A percentile compares a stretch with the other conserved stretches of the same genome.
Conservation (phyloP, 805 yeast genomes). For the Pichia heedii region DNA sequence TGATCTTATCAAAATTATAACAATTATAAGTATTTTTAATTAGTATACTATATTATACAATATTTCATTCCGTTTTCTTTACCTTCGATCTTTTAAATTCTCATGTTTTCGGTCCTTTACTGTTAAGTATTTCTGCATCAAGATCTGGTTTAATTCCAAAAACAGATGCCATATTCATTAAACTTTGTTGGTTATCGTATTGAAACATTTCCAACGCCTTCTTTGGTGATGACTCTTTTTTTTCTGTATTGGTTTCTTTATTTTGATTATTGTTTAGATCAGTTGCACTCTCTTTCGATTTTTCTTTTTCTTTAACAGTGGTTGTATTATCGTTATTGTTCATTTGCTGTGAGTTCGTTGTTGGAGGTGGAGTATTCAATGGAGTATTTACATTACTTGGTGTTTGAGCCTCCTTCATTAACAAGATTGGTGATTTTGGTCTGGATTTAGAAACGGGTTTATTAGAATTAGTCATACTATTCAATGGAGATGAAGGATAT, state of each 20-base stretch:
- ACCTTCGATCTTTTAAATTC: neutral
- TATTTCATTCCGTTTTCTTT: no score
- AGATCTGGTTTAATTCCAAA: neutral
- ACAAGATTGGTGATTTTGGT: constrained; percentile 1
- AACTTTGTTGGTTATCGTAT: constrained; percentile 4
- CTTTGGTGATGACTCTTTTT: neutral
- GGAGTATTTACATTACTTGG: neutral
- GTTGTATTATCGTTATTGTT: neutral
- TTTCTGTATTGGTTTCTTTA: neutral
- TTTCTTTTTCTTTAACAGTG: neutral
- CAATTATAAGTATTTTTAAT: no score
- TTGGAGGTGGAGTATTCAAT: neutral
- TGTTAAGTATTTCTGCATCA: neutral
- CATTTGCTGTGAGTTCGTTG: no score
- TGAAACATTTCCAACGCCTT: neutral
- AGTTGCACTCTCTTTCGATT: neutral
- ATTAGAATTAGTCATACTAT: neutral
- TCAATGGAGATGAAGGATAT: constrained; percentile 1
- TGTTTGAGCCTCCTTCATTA: neutral
- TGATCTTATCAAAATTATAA: no score
- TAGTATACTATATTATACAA: no score
- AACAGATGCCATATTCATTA: constrained; percentile 5
- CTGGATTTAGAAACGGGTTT: neutral
- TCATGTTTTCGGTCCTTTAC: no score
- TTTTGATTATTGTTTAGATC: neutral